Evolutionary conservation across 495 filamentous ascomycete species (phyloP).

Genomic region (Hypoxylon intermedium): DNA sequence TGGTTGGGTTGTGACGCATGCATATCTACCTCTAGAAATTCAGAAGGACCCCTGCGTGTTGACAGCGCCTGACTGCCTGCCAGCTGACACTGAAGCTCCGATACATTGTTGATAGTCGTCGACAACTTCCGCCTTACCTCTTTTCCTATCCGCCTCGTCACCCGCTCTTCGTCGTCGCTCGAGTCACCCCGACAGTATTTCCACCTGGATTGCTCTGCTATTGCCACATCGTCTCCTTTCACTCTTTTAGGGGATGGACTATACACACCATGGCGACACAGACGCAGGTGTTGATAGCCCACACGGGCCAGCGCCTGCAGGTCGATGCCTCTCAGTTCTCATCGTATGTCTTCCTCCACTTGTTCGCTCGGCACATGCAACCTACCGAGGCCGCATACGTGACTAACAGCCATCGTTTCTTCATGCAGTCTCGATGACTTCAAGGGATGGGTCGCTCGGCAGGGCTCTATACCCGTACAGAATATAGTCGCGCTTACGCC

Average conservation of each 20-base stretch:
- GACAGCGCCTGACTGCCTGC: slow-evolving; percentile 35
- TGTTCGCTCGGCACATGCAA: slow-evolving; percentile 5
- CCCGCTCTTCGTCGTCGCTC: slow-evolving; percentile 1
- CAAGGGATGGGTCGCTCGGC: slow-evolving; percentile 73
- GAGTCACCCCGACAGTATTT: neutral
- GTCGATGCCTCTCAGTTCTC: slow-evolving; percentile 72
- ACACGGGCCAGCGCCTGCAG: slow-evolving; percentile 82
- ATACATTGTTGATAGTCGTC: slow-evolving; percentile 7
- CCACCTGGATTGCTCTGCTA: neutral
- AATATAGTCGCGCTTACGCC: slow-evolving; percentile 83
- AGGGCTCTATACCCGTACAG: slow-evolving; percentile 69
- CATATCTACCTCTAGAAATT: too few relatives aligned
- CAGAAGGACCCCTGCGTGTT: slow-evolving; percentile 15
- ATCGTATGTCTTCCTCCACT: slow-evolving; percentile 62
- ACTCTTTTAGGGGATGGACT: slow-evolving; percentile 45
- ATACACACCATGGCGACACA: slow-evolving; percentile 65
- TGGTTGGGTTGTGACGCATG: slow-evolving; percentile 21
- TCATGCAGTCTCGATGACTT: slow-evolving; percentile 62
- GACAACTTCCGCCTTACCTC: slow-evolving; percentile 22
- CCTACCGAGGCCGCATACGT: slow-evolving; percentile 14
- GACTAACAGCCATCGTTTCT: slow-evolving; percentile 22
- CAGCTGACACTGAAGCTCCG: slow-evolving; percentile 35
- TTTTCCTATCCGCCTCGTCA: neutral
- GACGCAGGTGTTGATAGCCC: slow-evolving; percentile 83
- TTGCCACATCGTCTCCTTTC: slow-evolving; percentile 23